Conservation (phyloP, 306 rosid species). For the Lathyrus sativus region DNA sequence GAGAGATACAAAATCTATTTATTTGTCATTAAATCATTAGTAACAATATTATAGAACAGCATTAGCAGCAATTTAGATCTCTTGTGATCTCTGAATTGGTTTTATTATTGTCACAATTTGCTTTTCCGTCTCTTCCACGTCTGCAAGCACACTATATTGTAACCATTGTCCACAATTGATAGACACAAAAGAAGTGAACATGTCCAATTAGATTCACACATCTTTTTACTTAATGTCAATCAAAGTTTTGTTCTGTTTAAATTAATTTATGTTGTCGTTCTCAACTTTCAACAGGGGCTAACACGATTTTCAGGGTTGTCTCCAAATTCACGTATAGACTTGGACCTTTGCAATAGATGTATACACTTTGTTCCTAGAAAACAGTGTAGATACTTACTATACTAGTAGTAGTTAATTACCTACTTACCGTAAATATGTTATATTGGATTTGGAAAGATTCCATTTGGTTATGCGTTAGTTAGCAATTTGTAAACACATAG, state of each 20-base stretch:
- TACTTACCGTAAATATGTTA: neutral
- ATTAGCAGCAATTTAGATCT: conserved; percentile 21
- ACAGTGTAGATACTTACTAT: neutral
- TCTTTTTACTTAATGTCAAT: conserved; percentile 10
- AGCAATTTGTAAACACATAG: neutral
- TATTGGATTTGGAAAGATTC: neutral
- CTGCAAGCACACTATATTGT: neutral
- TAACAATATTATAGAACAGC: neutral
- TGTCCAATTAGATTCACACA: conserved; percentile 31
- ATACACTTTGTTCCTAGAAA: neutral
- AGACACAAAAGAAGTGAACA: conserved; percentile 18
- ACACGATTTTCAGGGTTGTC: conserved; percentile 13
- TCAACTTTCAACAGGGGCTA: conserved; percentile 11
- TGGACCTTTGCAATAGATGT: conserved; percentile 13
- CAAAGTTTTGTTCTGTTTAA: conserved; percentile 19
- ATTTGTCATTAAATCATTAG: conserved; percentile 18
- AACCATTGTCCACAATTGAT: conserved; percentile 18
- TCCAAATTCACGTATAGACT: neutral
- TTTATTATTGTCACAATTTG: conserved; percentile 35
- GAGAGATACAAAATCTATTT: conserved; percentile 12
- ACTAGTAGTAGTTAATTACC: neutral
- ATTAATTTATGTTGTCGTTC: conserved; percentile 19
- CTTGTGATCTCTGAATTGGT: conserved; percentile 28
- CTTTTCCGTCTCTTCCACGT: conserved; percentile 38
- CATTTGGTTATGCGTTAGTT: neutral